Evolutionary conservation across 129 eudicot genomes (phyloP), one percentile per base, ranked within the genome.

Genomic region (Chrysanthemum seticuspe): DNA sequence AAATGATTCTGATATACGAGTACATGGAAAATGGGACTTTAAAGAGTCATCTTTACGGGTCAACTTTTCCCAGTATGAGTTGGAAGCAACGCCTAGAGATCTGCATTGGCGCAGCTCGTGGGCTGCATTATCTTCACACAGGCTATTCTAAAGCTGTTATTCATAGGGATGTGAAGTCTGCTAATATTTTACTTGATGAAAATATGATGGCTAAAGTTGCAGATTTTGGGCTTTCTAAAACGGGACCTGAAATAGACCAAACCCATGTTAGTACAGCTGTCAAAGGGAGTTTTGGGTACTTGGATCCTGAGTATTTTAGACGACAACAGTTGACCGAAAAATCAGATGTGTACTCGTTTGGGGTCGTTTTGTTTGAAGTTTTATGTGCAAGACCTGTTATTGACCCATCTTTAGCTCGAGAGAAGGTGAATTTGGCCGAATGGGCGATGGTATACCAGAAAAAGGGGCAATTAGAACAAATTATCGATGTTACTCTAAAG

Each of bases 241-340:
- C 90, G 0, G 98, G 98, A 18, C 98, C 98, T 0, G 98, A 87
- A 72, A 66, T 93, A 8, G 98, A 93, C 65, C 96, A 93, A 66
- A 93, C 98, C 31, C 98, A 93, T 3, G 98, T 93, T 55, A 93
- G 98, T 53, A 93, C 98, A 1, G 98, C 98, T 0, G 98, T 93
- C 29, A 94, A 94, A 75, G 98, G 98, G n/a, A 92, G 98, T 45
- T 92, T 92, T 31, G 98, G 98, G 72, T 92, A 92, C 74, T 88
- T 92, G 5, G 98, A 92, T 75, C 98, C 98, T 0, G 98, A 92
- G 68, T 92, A 92, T 69, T 92, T 92, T 54, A 83, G 98, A 52
- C 82, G 96, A 67, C 96, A 92, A 67, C 98, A 89, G 81, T 73
- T 92, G 69, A 92, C 98, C 0, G 98, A 92, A 48, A 92, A 92